phyloP scores from a whole-genome alignment of 805 yeast genomes.

The Yarrowia phangngaensis region DNA sequence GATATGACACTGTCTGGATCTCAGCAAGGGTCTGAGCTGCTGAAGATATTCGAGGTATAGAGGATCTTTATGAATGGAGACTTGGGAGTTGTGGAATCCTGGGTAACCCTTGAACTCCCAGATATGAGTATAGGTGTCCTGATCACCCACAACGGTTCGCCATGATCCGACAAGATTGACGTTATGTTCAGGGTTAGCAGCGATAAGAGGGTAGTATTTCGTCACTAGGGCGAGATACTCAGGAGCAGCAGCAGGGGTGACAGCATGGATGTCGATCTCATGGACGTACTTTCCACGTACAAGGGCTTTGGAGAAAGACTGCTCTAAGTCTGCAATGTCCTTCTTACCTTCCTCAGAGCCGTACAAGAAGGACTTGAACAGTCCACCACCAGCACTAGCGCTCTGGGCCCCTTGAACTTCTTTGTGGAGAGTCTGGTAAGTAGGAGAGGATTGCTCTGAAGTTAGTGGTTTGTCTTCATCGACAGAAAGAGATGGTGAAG shows the following conservation, averaged over 20 bases:
- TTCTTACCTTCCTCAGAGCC: constrained; percentile 40
- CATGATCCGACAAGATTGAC: constrained; percentile 45
- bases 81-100: constrained; percentile 43
- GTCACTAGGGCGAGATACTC: constrained; percentile 40
- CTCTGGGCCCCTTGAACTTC: constrained; percentile 24
- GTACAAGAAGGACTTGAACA: constrained; percentile 41
- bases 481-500: constrained; percentile 28
- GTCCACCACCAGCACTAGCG: constrained; percentile 30
- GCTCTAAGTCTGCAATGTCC: constrained; percentile 40
- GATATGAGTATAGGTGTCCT: constrained; percentile 43
- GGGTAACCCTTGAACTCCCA: constrained; percentile 46
- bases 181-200: constrained; percentile 37
- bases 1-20: constrained; percentile 39
- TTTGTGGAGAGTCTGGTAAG: constrained; percentile 27
- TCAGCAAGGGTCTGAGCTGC: constrained; percentile 37
- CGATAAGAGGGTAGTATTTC: constrained; percentile 38
- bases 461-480: constrained; percentile 30
- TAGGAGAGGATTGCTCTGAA: constrained; percentile 25
- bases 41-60: constrained; percentile 36
- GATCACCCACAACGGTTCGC: constrained; percentile 44
- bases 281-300: constrained; percentile 45
- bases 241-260: constrained; percentile 38
- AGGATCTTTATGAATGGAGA: constrained; percentile 37
- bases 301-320: constrained; percentile 39
- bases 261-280: constrained; percentile 42